Evolutionary conservation across 108 stramenopile genomes (phyloP), one percentile per base, ranked within the genome.

Genomic region (Cylindrotheca closterium): DNA sequence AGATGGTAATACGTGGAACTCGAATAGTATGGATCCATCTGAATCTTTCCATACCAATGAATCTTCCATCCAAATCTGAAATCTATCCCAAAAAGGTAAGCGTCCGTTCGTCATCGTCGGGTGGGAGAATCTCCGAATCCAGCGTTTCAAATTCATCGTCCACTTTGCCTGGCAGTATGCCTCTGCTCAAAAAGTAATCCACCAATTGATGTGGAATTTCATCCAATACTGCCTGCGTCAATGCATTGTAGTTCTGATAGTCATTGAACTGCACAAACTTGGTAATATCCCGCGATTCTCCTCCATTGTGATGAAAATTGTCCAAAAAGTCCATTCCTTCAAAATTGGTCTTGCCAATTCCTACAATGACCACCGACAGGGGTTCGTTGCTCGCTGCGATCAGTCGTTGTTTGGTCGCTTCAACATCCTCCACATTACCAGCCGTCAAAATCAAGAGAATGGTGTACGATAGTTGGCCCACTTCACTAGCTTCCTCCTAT

Each of bases 401-500:
- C 55, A 94, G 68, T 12, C 61, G 59, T 34, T 79, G 55, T 65
- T 87, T 86, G 32, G 95, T 96, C 47, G 84, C 90, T 49, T 89
- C 59, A 47, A 95, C 79, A 65, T 95, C 91, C 52, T 84, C 82
- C 24, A 97, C 88, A 65, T 83, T 77, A 15, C 97, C 95, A 30
- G 93, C 93, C 1, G 97, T 98, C 51, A 98, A 63, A 49, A 98
- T 93, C 33, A 96, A 65, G 0, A 98, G 81, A 57, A 98, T 90
- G 17, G 89, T 85, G 63, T 98, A 96, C 8, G 87, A 83, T 63
- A 79, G 58, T 58, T 81, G 60, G 18, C 70, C 75, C 24, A 74
- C 64, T 34, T 80, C 73, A 27, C 75, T 57, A 12, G 85, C 81
- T n/a, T 30, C 63, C 53, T 80, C 77, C 69, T 78, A 61, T 23